Conservation (phyloP, 345 rosid genomes). For the Trapa bicornis region DNA sequence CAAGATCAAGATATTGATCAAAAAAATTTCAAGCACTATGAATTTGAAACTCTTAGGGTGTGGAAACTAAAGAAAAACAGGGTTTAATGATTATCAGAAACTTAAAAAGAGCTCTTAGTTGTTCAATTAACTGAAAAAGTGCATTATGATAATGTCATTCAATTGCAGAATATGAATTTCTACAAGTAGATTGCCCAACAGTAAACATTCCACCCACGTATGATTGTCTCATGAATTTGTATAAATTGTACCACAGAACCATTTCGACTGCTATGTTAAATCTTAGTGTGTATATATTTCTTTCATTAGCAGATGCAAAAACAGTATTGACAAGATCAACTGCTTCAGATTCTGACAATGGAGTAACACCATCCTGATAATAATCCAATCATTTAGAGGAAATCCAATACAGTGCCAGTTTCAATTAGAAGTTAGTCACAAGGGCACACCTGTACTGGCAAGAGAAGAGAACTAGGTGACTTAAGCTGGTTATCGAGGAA, state of each 20-base stretch:
- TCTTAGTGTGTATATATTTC: constrained; percentile 91
- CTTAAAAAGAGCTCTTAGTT: background rate
- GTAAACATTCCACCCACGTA: background rate
- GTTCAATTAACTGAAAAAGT: background rate
- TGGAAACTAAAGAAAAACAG: background rate
- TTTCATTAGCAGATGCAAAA: constrained; percentile 93
- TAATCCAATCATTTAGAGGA: background rate
- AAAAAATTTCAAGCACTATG: background rate
- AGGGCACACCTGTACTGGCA: constrained; percentile 46
- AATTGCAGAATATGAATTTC: background rate
- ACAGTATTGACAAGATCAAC: constrained; percentile 80
- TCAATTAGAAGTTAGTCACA: background rate
- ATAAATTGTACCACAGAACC: background rate
- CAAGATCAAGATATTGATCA: too few relatives aligned
- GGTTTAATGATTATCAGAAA: background rate
- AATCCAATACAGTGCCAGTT: background rate
- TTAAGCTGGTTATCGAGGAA: constrained; percentile 94
- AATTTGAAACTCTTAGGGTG: background rate
- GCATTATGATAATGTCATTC: background rate
- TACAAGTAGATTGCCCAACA: background rate
- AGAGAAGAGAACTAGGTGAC: constrained; percentile 88
- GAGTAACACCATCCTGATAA: constrained; percentile 84
- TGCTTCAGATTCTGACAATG: constrained; percentile 80
- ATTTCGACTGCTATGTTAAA: background rate
- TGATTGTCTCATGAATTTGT: too few relatives aligned